Evolutionary conservation across 345 rosid genomes (phyloP).

Genomic region (Moricandia arvensis): DNA sequence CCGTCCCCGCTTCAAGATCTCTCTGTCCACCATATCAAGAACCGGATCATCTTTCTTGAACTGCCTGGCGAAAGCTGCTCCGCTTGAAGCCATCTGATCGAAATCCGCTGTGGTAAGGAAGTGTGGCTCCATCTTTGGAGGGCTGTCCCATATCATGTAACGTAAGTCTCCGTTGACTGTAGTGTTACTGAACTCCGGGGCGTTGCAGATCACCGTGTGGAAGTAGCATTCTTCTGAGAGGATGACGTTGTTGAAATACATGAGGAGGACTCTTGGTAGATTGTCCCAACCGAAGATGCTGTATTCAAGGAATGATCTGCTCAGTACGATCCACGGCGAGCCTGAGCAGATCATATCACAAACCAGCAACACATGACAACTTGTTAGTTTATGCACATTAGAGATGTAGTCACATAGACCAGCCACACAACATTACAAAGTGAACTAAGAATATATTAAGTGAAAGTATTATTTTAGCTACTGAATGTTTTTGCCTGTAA

Average conservation of each 20-base stretch:
- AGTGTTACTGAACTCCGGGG: constrained; percentile 80
- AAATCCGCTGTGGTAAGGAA: constrained; percentile 59
- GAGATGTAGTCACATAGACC: too few species aligned
- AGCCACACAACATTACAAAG: too few species aligned
- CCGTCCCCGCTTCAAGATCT: constrained; percentile 67
- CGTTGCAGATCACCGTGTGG: constrained; percentile 90
- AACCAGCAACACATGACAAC: not conserved
- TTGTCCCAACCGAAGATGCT: constrained; percentile 97
- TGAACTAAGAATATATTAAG: too few species aligned
- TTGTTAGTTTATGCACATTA: not conserved
- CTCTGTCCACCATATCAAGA: constrained; percentile 66
- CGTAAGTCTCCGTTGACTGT: constrained; percentile 82
- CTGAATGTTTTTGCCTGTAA: constrained; percentile 47
- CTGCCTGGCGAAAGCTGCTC: constrained; percentile 86
- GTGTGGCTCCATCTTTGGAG: constrained; percentile 94
- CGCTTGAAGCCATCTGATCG: constrained; percentile 72
- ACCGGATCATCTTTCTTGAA: constrained; percentile 71
- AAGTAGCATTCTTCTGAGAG: constrained; percentile 89
- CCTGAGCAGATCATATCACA: constrained; percentile 50
- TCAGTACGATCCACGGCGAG: constrained; percentile 83
- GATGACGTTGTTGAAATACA: constrained; percentile 89
- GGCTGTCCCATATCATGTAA: constrained; percentile 95
- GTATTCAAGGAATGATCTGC: constrained; percentile 81
- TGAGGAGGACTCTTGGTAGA: constrained; percentile 80
- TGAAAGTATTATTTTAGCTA: not conserved